phyloP scores from a whole-genome alignment of 164 flowering plant genomes.

The Brasenia schreberi region DNA sequence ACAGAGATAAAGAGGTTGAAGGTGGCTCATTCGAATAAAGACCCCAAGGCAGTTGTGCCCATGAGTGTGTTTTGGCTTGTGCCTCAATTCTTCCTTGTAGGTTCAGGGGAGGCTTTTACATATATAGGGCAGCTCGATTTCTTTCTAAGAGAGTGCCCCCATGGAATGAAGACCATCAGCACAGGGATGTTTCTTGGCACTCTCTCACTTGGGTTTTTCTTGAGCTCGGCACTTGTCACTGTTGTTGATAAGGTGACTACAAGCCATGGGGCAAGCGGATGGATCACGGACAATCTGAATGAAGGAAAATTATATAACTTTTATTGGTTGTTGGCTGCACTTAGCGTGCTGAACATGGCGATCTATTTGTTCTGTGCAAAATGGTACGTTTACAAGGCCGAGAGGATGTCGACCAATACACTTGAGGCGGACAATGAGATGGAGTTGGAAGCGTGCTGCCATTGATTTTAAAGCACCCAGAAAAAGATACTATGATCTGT shows the following conservation, averaged over 20 bases:
- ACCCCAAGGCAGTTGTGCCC: conserved; percentile 30
- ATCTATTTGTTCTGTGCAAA: conserved; percentile 41
- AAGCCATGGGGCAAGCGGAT: conserved; percentile 18
- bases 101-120: conserved; percentile 68
- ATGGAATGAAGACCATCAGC: conserved; percentile 92
- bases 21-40: conserved; percentile 15
- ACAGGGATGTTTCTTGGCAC: conserved; percentile 76
- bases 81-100: conserved; percentile 69
- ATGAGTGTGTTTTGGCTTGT: conserved; percentile 58
- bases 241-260: conserved; percentile 47
- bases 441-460: conserved; percentile 8
- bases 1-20: conserved; percentile 43
- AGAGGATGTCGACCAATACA: conserved; percentile 26
- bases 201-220: conserved; percentile 58
- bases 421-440: conserved; percentile 13
- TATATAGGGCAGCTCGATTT: conserved; percentile 80
- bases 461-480: too few species aligned
- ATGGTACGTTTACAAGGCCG: conserved; percentile 72
- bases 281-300: conserved; percentile 70
- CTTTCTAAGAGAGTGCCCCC: conserved; percentile 72
- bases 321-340: conserved; percentile 46
- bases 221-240: conserved; percentile 52
- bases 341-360: conserved; percentile 49
- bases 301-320: conserved; percentile 63
- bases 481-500: too few species aligned